A percentile compares a stretch with the other conserved stretches of the same genome.
These are phyloP conservation scores for Penicillium subrubescens DNA, from an alignment of 495 filamentous ascomycete genomes.

Conservation along the genomic window DNA sequence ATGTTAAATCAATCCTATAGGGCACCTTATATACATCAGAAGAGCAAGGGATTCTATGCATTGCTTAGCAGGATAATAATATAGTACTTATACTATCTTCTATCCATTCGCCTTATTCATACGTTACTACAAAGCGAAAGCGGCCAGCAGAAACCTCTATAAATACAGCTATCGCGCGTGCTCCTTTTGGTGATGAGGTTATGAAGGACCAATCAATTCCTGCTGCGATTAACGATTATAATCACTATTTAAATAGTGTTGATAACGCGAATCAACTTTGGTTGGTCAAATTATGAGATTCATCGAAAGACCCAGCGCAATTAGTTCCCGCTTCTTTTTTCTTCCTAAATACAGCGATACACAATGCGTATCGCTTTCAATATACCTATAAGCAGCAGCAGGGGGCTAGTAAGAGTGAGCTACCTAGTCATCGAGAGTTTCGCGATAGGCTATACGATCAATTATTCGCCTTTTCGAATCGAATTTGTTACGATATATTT, in stretches of 20 bases:
- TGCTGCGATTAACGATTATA: neutral
- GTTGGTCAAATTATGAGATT: neutral
- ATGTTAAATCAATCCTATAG: neutral
- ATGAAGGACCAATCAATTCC: neutral
- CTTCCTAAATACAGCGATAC: neutral
- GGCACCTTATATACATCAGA: neutral
- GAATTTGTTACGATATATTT: too few relatives aligned
- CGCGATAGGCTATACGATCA: too few relatives aligned
- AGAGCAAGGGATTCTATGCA: neutral
- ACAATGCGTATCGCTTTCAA: neutral
- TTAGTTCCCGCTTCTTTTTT: neutral
- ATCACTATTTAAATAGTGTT: neutral
- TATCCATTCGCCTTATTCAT: neutral
- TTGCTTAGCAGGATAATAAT: constrained; percentile 1
- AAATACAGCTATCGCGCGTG: neutral
- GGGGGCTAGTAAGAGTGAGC: neutral
- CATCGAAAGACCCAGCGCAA: neutral
- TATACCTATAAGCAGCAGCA: neutral
- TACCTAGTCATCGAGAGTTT: neutral
- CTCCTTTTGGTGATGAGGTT: neutral
- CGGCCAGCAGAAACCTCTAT: neutral
- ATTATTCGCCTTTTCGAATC: too few relatives aligned
- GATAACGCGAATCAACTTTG: neutral
- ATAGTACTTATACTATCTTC: constrained; percentile 1
- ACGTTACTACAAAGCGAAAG: neutral